Conservation (phyloP, 257 asterid species). For the Solanum sejunctum region DNA sequence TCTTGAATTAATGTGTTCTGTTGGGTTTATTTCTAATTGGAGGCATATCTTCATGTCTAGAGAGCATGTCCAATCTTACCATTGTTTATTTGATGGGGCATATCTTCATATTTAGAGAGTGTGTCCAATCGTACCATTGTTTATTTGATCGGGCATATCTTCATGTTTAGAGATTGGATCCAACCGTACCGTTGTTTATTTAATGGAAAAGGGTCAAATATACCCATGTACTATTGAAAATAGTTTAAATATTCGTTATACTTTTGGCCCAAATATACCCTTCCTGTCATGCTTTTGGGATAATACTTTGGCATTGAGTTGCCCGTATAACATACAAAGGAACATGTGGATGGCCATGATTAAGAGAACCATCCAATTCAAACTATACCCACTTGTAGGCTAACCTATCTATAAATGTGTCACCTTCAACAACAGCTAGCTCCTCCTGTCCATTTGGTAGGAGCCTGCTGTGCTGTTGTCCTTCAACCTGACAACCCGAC, state of each 20-base stretch:
- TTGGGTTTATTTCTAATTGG: not conserved
- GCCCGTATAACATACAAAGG: too few relatives aligned
- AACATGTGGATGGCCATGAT: too few relatives aligned
- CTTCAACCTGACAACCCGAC: conserved; percentile 36
- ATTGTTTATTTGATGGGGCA: not conserved
- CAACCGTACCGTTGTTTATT: not conserved
- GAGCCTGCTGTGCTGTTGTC: conserved; percentile 35
- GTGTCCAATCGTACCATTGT: too few relatives aligned
- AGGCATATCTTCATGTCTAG: not conserved
- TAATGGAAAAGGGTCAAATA: not conserved
- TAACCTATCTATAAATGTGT: not conserved
- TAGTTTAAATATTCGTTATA: too few relatives aligned
- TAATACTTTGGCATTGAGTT: too few relatives aligned
- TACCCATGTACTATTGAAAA: too few relatives aligned
- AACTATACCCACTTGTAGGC: too few relatives aligned
- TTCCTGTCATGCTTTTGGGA: too few relatives aligned
- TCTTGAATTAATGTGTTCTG: not conserved
- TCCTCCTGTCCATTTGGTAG: conserved; percentile 31
- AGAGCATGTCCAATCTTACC: too few relatives aligned
- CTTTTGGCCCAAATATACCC: too few relatives aligned
- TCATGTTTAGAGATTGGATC: not conserved
- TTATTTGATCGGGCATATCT: not conserved
- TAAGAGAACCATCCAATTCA: too few relatives aligned
- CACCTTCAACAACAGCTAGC: conserved; percentile 16
- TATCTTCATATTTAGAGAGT: not conserved